Conservation (phyloP, 148 eudicot species). For the Selenicereus undatus region DNA sequence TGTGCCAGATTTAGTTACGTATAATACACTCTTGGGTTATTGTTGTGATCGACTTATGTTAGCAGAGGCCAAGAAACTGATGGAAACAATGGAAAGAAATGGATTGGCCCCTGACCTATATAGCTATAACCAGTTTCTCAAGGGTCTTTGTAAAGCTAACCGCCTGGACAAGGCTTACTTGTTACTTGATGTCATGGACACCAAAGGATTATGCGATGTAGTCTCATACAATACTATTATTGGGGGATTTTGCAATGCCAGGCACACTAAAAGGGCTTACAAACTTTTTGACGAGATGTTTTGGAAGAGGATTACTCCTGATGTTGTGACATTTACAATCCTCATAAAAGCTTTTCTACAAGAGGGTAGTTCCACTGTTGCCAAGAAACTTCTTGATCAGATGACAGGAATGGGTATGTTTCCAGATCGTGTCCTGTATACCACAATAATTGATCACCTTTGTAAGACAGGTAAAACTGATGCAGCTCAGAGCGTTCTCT, state of each 20-base stretch:
- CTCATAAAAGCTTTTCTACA: slow-evolving; percentile 68
- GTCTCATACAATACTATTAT: slow-evolving; percentile 87
- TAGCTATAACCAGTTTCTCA: slow-evolving; percentile 86
- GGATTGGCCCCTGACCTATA: slow-evolving; percentile 63
- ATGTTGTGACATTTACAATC: slow-evolving; percentile 78
- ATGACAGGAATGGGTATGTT: slow-evolving; percentile 64
- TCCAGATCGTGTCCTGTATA: slow-evolving; percentile 64
- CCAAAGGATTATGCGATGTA: slow-evolving; percentile 66
- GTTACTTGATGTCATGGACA: slow-evolving; percentile 69
- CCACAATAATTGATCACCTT: slow-evolving; percentile 65
- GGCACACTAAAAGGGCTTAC: slow-evolving; percentile 49
- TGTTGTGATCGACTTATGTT: slow-evolving; percentile 76
- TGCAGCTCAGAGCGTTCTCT: slow-evolving; percentile 53
- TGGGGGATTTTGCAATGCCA: slow-evolving; percentile 50
- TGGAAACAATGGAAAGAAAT: slow-evolving; percentile 57
- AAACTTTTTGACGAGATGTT: slow-evolving; percentile 75
- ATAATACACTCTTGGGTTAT: slow-evolving; percentile 71
- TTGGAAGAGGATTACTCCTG: slow-evolving; percentile 60
- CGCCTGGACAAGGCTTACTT: slow-evolving; percentile 74
- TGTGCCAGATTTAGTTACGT: slow-evolving; percentile 76
- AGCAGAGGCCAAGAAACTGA: slow-evolving; percentile 72
- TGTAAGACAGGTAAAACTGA: slow-evolving; percentile 60
- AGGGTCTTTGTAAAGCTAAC: slow-evolving; percentile 87
- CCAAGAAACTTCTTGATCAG: slow-evolving; percentile 61
- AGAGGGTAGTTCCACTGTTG: slow-evolving; percentile 52